phyloP scores from a whole-genome alignment of 441 rosid species.

The Bocquillonia castaneifolia region DNA sequence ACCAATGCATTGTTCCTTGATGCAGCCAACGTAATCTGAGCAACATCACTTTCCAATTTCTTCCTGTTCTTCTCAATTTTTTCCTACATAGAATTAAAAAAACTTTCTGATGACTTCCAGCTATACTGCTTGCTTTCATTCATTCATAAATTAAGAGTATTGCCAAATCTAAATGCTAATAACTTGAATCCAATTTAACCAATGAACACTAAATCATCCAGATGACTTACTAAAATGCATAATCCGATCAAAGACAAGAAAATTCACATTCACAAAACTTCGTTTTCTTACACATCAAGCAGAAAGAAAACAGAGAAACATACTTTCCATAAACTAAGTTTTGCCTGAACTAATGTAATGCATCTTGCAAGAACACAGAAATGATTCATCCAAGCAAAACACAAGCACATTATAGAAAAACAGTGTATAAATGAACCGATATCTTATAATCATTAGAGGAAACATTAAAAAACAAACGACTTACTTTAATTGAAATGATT shows the following conservation, averaged over 20 bases:
- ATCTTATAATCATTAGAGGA: background rate
- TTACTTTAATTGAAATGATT: slow-evolving; percentile 40
- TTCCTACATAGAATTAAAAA: slow-evolving; percentile 34
- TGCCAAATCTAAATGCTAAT: too few relatives aligned
- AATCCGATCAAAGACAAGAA: too few relatives aligned
- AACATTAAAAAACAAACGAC: slow-evolving; percentile 2
- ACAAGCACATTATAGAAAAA: background rate
- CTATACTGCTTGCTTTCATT: background rate
- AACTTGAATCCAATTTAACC: too few relatives aligned
- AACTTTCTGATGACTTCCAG: background rate
- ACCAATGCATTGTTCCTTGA: slow-evolving; percentile 24
- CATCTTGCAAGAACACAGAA: background rate
- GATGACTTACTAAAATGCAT: too few relatives aligned
- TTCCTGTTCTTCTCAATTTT: slow-evolving; percentile 46
- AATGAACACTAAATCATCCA: too few relatives aligned
- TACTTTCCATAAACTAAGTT: too few relatives aligned
- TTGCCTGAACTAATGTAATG: too few relatives aligned
- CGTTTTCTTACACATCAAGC: too few relatives aligned
- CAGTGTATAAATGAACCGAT: background rate
- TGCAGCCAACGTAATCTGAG: slow-evolving; percentile 34
- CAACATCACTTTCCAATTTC: slow-evolving; percentile 39
- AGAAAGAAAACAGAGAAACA: too few relatives aligned
- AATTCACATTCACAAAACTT: too few relatives aligned
- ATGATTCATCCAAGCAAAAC: background rate
- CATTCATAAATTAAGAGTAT: background rate